Conservation (phyloP, 2,329 filamentous ascomycete species). For the Pseudopyricularia cyperi region DNA sequence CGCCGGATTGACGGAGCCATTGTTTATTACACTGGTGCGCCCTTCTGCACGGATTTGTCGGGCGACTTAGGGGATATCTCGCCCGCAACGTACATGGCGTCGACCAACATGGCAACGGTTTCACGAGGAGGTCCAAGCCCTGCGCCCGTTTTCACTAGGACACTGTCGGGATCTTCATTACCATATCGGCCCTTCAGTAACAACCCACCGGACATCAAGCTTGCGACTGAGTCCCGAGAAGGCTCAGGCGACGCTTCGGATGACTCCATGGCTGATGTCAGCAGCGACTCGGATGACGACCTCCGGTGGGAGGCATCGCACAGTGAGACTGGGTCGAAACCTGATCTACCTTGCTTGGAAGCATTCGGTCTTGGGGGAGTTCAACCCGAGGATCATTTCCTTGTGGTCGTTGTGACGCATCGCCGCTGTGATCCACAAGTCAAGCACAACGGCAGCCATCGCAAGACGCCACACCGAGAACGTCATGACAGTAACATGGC, state of each 20-base stretch:
- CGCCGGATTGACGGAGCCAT: slow-evolving; percentile 58
- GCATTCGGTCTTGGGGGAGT: slow-evolving; percentile 47
- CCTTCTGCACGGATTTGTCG: slow-evolving; percentile 70
- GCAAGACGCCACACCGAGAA: slow-evolving; percentile 2
- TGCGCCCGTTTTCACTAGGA: slow-evolving; percentile 20
- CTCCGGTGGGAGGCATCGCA: slow-evolving; percentile 24
- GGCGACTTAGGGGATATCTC: slow-evolving; percentile 42
- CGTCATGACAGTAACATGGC: slow-evolving; percentile 20
- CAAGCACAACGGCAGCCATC: slow-evolving; percentile 3
- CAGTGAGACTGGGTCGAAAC: neutral
- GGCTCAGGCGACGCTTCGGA: slow-evolving; percentile 17
- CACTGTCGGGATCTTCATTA: slow-evolving; percentile 37
- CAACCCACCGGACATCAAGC: slow-evolving; percentile 4
- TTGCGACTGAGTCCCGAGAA: slow-evolving; percentile 7
- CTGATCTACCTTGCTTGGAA: slow-evolving; percentile 22
- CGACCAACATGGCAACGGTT: slow-evolving; percentile 23
- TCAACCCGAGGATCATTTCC: slow-evolving; percentile 51
- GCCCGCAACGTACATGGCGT: slow-evolving; percentile 33
- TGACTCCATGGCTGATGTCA: slow-evolving; percentile 11
- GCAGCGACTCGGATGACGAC: slow-evolving; percentile 20
- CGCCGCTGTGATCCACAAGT: slow-evolving; percentile 18
- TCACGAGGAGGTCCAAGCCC: slow-evolving; percentile 3
- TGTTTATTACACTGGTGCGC: slow-evolving; percentile 70
- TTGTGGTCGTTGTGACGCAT: slow-evolving; percentile 38
- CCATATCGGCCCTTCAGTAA: slow-evolving; percentile 36